phyloP scores from a whole-genome alignment of 441 rosid genomes.

The Erysimum pusillum region DNA sequence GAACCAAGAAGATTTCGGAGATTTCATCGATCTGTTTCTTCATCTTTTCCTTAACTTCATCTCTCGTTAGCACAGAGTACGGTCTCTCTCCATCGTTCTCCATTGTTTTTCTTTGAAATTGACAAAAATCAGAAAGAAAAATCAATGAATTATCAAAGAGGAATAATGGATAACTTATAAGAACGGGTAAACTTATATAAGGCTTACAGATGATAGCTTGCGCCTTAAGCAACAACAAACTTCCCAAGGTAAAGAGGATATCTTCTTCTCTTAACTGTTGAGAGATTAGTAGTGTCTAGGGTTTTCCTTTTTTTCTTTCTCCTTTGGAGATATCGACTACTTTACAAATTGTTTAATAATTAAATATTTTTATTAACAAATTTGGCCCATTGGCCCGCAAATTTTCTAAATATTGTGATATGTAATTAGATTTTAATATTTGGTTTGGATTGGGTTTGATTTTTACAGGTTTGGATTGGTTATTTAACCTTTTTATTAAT shows the following conservation, averaged over 20 bases:
- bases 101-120: conserved; percentile 9
- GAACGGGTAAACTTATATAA: not conserved
- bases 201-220: conserved; percentile 22
- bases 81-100: conserved; percentile 18
- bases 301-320: conserved; percentile 14
- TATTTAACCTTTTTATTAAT: not conserved
- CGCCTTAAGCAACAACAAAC: not conserved
- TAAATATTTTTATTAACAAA: not conserved
- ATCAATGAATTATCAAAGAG: not conserved
- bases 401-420: not conserved
- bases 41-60: not conserved
- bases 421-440: too few relatives aligned
- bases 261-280: not conserved
- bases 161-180: too few relatives aligned
- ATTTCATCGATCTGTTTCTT: conserved; percentile 28
- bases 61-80: conserved; percentile 27
- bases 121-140: not conserved
- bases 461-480: too few relatives aligned
- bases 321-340: not conserved
- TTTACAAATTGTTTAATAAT: not conserved
- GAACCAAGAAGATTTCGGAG: conserved; percentile 20
- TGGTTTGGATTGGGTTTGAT: too few relatives aligned
- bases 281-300: conserved; percentile 20
- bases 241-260: not conserved
- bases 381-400: conserved; percentile 10